Percentiles rank a stretch among this genome's conserved stretches.
These are phyloP conservation scores for Avena eriantha DNA, from an alignment of 176 grass and related monocot genomes.

Conservation along the genomic window DNA sequence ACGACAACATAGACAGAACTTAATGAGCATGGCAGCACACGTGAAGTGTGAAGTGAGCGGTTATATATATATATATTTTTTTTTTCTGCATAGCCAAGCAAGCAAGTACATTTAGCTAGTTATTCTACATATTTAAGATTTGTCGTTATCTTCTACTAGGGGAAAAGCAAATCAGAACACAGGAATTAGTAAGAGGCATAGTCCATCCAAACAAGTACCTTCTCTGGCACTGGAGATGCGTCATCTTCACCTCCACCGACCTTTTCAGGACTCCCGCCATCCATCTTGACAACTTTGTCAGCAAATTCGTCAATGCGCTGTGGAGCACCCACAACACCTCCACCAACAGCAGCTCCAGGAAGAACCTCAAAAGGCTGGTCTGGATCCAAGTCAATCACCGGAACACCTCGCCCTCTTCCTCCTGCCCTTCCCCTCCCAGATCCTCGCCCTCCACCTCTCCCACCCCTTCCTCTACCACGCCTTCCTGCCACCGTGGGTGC, in stretches of 20 bases:
- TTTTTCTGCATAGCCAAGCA: not conserved
- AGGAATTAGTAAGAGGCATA: conserved; percentile 17
- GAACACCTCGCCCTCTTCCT: conserved; percentile 68
- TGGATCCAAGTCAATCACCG: conserved; percentile 79
- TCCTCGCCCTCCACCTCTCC: conserved; percentile 67
- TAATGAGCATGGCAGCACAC: not conserved
- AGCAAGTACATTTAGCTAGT: conserved; percentile 3
- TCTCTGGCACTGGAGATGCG: conserved; percentile 83
- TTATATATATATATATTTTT: conserved; percentile 21
- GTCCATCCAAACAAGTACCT: conserved; percentile 51
- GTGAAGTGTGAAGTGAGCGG: not conserved
- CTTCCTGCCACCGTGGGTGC: conserved; percentile 65
- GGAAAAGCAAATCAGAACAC: conserved; percentile 33
- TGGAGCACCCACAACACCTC: conserved; percentile 44
- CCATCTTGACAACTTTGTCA: conserved; percentile 69
- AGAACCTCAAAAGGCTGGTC: conserved; percentile 73
- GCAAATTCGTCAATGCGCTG: conserved; percentile 41
- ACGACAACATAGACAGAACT: not conserved
- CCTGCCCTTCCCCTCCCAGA: conserved; percentile 61
- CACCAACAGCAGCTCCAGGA: conserved; percentile 59
- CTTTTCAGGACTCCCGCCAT: conserved; percentile 86
- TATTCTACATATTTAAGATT: conserved; percentile 22
- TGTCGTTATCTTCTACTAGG: not conserved
- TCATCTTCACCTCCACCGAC: conserved; percentile 75
- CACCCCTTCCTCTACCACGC: conserved; percentile 75